Base-by-base conservation (phyloP, 2,329 filamentous ascomycete genomes). In the Sporothrix variecibatus region DNA sequence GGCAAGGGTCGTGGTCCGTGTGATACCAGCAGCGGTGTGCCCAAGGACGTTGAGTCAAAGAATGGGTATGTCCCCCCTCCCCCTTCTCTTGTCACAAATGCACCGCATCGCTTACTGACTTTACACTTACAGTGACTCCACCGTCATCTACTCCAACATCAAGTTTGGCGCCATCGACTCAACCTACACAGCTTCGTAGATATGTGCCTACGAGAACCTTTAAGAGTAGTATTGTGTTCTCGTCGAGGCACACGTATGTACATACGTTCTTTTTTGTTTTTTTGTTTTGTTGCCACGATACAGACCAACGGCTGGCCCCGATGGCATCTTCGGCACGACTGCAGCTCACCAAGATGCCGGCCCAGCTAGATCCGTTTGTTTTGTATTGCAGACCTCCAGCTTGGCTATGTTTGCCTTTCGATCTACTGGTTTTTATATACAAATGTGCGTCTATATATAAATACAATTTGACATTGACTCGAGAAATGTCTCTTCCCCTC, bases 1-100 rank as follows among this genome's bases (percentile, higher is more conserved):
- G 85, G 85, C 79, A 82, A 82, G 77, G 81, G 79, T 68, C 83
- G 85, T 77, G 87, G 87, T 71, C 80, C 82, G 7, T 88, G 87
- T 78, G 76, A 81, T 73, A 82, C 81, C n/a, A 80, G 78, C 72
- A 85, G 84, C 31, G 86, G 86, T 46, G 81, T 80, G 11, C 86
- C 87, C 12, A 73, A 76, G 9, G 82, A 83, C 11, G 81, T 88
- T 64, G 83, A 87, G 79, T 49, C 78, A 6, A 77, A 81, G 70
- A 75, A 79, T 15, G 78, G 71, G 76, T 77, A 51, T 74, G 73
- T 77, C 26, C 20, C 26, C 38, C 9, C 17, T n/a, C 49, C 5
- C 17, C 49, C 17, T 51, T 7, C 49, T 49, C 5, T 49, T 49
- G 12, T 49, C 5, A 17, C 5, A 49, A 5, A 15, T 49, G 46